Evolutionary conservation across 1,284 basidiomycete genomes (phyloP).

Genomic region (Sporisorium graminicola): DNA sequence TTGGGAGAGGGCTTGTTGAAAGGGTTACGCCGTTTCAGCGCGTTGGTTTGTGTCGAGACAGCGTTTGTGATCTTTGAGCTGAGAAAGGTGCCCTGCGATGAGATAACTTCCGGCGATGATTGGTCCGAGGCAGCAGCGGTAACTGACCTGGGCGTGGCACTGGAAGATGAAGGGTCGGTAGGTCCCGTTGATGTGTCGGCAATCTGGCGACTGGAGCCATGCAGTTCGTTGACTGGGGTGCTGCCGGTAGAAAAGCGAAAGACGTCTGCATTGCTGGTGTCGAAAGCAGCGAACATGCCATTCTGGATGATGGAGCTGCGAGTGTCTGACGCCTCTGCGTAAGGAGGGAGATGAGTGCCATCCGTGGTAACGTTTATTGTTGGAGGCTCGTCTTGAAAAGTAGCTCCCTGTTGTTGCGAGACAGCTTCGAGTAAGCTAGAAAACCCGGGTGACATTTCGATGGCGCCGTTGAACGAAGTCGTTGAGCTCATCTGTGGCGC

Average conservation of each 20-base stretch:
- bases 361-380: background rate
- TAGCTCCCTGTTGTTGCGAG: slow-evolving; percentile 4
- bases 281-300: slow-evolving; percentile 26
- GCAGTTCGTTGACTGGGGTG: background rate
- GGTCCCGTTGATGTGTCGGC: background rate
- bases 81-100: slow-evolving; percentile 16
- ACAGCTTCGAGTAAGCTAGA: slow-evolving; percentile 35
- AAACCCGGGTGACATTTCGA: slow-evolving; percentile 31
- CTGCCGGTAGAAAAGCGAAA: background rate
- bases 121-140: slow-evolving; percentile 4
- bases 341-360: background rate
- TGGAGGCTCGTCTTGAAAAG: background rate
- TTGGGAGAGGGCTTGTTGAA: slow-evolving; percentile 16
- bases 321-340: background rate
- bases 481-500: background rate
- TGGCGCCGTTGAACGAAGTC: background rate
- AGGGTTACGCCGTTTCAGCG: slow-evolving; percentile 20
- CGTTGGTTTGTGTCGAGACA: background rate
- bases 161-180: background rate
- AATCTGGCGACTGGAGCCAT: background rate
- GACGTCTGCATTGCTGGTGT: slow-evolving; percentile 3
- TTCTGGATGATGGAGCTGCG: slow-evolving; percentile 26
- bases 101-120: slow-evolving; percentile 17
- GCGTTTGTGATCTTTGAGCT: slow-evolving; percentile 4
- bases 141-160: slow-evolving; percentile 13